A percentile compares a stretch with the other conserved stretches of the same genome.
phyloP scores from a whole-genome alignment of 2,329 filamentous ascomycete species.

The Sarocladium oryzae region DNA sequence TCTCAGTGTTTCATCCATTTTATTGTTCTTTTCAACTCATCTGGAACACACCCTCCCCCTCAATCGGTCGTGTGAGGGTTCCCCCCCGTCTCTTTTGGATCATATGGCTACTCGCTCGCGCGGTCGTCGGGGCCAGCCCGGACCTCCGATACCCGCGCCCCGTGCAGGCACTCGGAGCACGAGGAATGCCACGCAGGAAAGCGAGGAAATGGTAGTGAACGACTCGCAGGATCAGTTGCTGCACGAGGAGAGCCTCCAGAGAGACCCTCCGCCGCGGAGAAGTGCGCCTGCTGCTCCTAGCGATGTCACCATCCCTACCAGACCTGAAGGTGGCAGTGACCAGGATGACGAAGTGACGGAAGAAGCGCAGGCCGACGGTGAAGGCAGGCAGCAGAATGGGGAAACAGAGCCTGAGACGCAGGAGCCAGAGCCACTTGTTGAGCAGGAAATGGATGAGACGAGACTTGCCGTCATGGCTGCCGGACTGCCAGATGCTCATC shows the following conservation, averaged over 20 bases:
- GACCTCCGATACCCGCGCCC: neutral
- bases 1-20: neutral
- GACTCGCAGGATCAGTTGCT: neutral
- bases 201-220: neutral
- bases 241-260: neutral
- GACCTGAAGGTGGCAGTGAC: conserved; percentile 1
- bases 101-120: neutral
- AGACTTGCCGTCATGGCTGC: conserved; percentile 18
- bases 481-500: conserved; percentile 21
- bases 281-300: neutral
- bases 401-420: no score
- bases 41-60: no score
- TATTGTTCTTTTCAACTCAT: neutral
- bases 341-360: neutral
- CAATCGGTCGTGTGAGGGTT: no score
- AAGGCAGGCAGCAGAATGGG: neutral
- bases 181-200: neutral
- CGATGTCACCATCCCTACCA: neutral
- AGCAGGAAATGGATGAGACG: conserved; percentile 13
- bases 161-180: neutral
- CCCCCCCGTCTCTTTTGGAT: no score
- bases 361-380: neutral
- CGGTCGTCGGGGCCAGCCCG: neutral
- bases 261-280: neutral
- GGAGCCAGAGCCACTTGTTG: neutral